Evolutionary conservation across 257 asterid species (phyloP).

Genomic region (Przewalskia tangutica): DNA sequence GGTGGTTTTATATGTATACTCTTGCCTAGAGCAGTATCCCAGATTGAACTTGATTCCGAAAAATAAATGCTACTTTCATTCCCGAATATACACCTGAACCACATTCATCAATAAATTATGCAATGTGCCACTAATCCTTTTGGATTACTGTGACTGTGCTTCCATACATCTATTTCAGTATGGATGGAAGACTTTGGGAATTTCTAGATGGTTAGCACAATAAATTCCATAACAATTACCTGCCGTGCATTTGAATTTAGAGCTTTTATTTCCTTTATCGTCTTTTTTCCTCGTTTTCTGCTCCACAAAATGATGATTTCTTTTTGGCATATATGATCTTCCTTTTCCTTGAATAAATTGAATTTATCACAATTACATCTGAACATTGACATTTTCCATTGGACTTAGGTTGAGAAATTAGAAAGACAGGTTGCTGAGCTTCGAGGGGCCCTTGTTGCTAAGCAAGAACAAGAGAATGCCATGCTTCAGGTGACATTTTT

Average conservation of each 20-base stretch:
- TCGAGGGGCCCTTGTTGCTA: slow-evolving; percentile 62
- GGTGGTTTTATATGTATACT: neutral
- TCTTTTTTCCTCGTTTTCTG: neutral
- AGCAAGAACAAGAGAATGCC: slow-evolving; percentile 96
- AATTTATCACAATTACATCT: neutral
- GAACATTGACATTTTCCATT: slow-evolving; percentile 7
- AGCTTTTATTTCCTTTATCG: neutral
- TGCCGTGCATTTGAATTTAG: neutral
- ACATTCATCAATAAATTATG: neutral
- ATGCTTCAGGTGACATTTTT: slow-evolving; percentile 71
- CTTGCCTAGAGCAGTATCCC: neutral
- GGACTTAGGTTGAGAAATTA: slow-evolving; percentile 80
- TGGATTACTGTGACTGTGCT: neutral
- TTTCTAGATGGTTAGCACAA: neutral
- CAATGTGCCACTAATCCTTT: neutral
- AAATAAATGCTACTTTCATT: neutral
- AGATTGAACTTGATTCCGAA: neutral
- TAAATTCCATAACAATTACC: neutral
- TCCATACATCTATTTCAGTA: neutral
- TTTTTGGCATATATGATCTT: neutral
- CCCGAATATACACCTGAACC: neutral
- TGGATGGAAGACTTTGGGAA: neutral
- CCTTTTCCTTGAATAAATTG: neutral
- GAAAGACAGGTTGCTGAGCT: slow-evolving; percentile 61
- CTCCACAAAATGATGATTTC: neutral